Conservation (phyloP, 345 rosid genomes). For the Eutrema japonicum region DNA sequence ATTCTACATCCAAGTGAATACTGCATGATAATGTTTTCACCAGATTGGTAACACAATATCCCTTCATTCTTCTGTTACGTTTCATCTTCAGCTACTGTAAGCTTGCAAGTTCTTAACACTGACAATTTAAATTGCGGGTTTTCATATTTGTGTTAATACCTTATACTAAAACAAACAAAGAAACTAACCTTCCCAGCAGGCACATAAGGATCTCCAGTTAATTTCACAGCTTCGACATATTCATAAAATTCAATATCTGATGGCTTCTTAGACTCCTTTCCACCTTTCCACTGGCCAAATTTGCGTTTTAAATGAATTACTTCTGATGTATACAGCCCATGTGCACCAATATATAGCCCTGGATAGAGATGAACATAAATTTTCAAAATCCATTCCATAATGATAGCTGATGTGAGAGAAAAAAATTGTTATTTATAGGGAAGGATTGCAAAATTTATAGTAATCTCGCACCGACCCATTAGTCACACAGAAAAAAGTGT, state of each 20-base stretch:
- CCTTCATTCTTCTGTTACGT: conserved; percentile 2
- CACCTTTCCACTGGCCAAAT: conserved; percentile 90
- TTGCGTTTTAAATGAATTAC: conserved; percentile 80
- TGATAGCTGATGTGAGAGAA: background rate
- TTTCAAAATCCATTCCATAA: conserved; percentile 7
- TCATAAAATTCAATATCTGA: conserved; percentile 80
- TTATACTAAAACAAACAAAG: conserved; percentile 25
- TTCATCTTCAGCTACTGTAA: conserved; percentile 15
- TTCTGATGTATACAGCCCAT: conserved; percentile 83
- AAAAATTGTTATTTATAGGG: background rate
- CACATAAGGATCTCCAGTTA: conserved; percentile 90
- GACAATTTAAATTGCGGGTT: background rate
- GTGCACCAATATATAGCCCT: conserved; percentile 91
- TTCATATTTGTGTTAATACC: conserved; percentile 21
- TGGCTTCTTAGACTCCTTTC: conserved; percentile 55
- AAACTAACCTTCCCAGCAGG: conserved; percentile 92
- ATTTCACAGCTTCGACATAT: conserved; percentile 88
- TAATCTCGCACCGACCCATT: background rate
- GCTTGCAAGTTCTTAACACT: conserved; percentile 6
- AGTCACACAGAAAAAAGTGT: background rate
- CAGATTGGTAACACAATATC: background rate
- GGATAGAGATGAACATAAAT: conserved; percentile 37
- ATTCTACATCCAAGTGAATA: background rate
- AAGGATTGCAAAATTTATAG: background rate
- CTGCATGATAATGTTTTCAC: background rate